phyloP scores from a whole-genome alignment of 768 basidiomycete genomes.

The Mycena amicta region DNA sequence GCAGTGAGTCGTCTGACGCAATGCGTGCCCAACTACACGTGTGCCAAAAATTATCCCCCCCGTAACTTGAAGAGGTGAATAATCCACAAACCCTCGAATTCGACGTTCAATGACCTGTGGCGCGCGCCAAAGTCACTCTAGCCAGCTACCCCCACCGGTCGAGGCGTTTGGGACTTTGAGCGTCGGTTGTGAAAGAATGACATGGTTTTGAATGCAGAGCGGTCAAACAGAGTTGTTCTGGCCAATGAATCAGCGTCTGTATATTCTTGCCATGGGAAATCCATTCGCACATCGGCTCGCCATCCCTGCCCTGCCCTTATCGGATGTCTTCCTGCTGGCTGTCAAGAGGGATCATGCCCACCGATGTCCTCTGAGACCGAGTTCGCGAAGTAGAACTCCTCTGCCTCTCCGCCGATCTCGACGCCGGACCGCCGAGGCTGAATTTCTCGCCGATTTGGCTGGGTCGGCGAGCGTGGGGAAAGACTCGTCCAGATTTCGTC shows the following conservation, averaged over 20 bases:
- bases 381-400: background rate
- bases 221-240: background rate
- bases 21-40: slow-evolving; percentile 16
- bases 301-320: background rate
- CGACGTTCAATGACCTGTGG: background rate
- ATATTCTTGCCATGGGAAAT: slow-evolving; percentile 2
- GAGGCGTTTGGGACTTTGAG: too few species aligned
- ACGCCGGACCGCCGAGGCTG: background rate
- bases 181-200: background rate
- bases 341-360: background rate
- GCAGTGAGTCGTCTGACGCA: background rate
- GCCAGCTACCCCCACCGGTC: background rate
- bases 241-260: background rate
- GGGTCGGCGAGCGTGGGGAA: background rate
- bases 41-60: background rate
- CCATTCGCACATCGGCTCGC: background rate
- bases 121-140: background rate
- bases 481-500: background rate
- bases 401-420: background rate
- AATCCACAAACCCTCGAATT: background rate
- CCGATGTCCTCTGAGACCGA: background rate
- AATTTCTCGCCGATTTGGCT: background rate
- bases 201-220: too few species aligned
- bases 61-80: background rate
- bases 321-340: background rate